Evolutionary conservation across 192 early-diverging fungal genomes (phyloP).

Genomic region (Coemansia sp.): DNA sequence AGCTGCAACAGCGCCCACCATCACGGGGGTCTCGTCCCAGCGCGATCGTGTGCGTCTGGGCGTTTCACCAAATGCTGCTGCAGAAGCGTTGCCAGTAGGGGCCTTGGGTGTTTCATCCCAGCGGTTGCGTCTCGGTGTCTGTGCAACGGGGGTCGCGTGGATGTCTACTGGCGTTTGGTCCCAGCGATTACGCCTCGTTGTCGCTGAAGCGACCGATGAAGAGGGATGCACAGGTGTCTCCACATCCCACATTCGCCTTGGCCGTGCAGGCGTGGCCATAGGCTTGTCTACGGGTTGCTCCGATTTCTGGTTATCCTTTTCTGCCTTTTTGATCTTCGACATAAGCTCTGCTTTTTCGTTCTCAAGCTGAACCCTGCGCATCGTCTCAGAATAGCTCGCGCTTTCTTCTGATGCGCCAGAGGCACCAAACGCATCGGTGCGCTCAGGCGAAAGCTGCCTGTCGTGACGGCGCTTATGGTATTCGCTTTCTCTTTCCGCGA

Average conservation of each 20-base stretch:
- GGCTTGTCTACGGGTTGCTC: conserved; percentile 20
- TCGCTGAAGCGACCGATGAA: conserved; percentile 12
- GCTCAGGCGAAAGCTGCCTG: conserved; percentile 78
- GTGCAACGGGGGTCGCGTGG: conserved; percentile 23
- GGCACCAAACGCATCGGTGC: conserved; percentile 57
- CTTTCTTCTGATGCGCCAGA: conserved; percentile 30
- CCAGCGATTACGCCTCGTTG: conserved; percentile 64
- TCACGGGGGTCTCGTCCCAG: conserved; percentile 95
- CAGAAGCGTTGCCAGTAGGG: conserved; percentile 35
- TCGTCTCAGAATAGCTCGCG: conserved; percentile 80
- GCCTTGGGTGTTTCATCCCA: conserved; percentile 68
- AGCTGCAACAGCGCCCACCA: conserved; percentile 27
- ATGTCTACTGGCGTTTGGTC: conserved; percentile 67
- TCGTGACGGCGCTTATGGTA: conserved; percentile 81
- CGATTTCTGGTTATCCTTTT: conserved; percentile 29
- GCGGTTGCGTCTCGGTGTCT: conserved; percentile 44
- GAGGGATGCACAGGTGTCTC: conserved; percentile 67
- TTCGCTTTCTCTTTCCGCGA: conserved; percentile 84
- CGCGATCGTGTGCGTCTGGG: conserved; percentile 77
- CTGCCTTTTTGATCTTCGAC: conserved; percentile 70
- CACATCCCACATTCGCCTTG: conserved; percentile 85
- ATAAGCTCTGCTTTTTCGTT: conserved; percentile 73
- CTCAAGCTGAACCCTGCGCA: conserved; percentile 84
- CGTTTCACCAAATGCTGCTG: conserved; percentile 46
- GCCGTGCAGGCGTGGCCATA: conserved; percentile 27